phyloP scores from a whole-genome alignment of 257 asterid species.

The Mitragyna speciosa region DNA sequence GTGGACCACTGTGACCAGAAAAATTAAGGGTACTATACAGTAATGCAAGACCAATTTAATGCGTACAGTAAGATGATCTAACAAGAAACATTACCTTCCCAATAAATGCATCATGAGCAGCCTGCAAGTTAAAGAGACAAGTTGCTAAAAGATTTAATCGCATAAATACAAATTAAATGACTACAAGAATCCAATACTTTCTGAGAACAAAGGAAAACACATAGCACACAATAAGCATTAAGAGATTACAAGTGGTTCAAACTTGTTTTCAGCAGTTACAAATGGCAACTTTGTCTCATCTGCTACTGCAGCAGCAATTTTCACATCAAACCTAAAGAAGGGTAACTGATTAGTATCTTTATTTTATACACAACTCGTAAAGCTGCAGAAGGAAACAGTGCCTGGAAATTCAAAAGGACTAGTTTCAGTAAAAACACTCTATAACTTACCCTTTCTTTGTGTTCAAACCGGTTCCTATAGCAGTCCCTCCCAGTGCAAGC shows the following conservation, averaged over 20 bases:
- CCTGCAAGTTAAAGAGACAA: conserved; percentile 45
- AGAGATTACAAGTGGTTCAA: conserved; percentile 88
- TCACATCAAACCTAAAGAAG: conserved; percentile 75
- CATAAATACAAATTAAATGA: not conserved
- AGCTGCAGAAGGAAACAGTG: not conserved
- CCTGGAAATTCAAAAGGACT: not conserved
- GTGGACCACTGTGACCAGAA: conserved; percentile 77
- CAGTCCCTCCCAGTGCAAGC: conserved; percentile 99
- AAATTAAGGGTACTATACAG: conserved; percentile 15
- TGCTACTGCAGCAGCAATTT: conserved; percentile 96
- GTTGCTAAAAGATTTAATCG: not conserved
- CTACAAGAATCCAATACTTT: conserved; percentile 16
- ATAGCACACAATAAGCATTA: conserved; percentile 24
- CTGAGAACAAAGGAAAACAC: not conserved
- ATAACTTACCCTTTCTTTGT: conserved; percentile 81
- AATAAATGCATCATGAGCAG: conserved; percentile 98
- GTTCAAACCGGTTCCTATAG: conserved; percentile 97
- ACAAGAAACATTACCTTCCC: conserved; percentile 65
- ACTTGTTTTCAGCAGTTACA: conserved; percentile 98
- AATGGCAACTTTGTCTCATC: conserved; percentile 94
- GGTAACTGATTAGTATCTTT: conserved; percentile 13
- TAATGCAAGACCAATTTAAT: conserved; percentile 11
- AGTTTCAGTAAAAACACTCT: not conserved
- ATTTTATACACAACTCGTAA: not conserved
- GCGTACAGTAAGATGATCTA: conserved; percentile 20